Evolutionary conservation across 2,329 filamentous ascomycete genomes (phyloP), one percentile per base, ranked within the genome.

Genomic region (Nakataea oryzae): DNA sequence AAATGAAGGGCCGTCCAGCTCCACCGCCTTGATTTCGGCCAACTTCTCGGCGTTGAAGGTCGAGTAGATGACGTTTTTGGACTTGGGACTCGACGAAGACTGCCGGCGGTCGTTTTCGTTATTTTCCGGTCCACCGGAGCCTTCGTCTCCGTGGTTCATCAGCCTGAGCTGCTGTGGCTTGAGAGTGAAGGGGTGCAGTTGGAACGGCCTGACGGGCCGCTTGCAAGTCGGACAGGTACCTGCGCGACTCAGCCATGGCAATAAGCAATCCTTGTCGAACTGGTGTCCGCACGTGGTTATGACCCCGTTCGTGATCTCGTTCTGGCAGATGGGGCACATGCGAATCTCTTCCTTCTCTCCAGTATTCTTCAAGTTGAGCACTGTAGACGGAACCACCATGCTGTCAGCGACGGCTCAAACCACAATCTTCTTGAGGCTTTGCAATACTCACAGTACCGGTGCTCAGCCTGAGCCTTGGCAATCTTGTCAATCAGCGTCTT

Each of bases 281-380:
- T 91, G 86, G 70, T 99, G 95, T 0, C 93, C 93, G 71, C 95
- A 97, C 1, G 91, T 83, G 0, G 93, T 97, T 64, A 93, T 78
- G 61, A 89, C 85, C 61, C 93, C 93, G n/a, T 86, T 78, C 63
- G 88, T 86, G 68, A 97, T 96, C 0, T 79, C 71, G 13, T 83
- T 81, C 69, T 90, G 87, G 71, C 95, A 99, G 67, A 99, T 97
- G 62, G 96, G 84, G 71, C 95, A 99, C 60, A 89, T 86, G 32
- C 85, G 83, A 8, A 86, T 83, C 58, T 86, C 81, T 1, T 82
- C 81, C 59, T 82, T 84, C n/a, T 82, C 78, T 57, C 90, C 88
- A 24, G 80, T 75, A 62, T 81, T 73, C 67, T 80, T 78, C 58
- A 85, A 74, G 63, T 86, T 78, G 7, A 82, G 55, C 50, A 86